A percentile compares a stretch with the other conserved stretches of the same genome.
These are phyloP conservation scores for Backusella sp. DNA, from an alignment of 192 early-diverging fungal species.

Conservation along the genomic window DNA sequence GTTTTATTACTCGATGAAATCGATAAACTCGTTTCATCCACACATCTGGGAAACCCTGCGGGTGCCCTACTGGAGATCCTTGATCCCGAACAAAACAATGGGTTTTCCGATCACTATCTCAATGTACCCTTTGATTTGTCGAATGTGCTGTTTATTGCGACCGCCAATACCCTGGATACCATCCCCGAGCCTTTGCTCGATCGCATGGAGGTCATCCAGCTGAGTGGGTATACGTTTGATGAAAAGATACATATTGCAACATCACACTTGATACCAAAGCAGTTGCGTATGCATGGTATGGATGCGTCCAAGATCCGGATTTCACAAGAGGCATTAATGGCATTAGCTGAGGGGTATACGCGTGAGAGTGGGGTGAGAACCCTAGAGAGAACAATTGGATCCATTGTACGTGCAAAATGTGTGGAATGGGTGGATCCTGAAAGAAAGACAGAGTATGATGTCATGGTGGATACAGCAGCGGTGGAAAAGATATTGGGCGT, in stretches of 20 bases:
- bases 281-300: constrained; percentile 66
- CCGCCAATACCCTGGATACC: constrained; percentile 74
- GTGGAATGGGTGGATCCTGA: constrained; percentile 49
- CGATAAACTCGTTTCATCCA: constrained; percentile 72
- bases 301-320: constrained; percentile 42
- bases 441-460: constrained; percentile 36
- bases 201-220: constrained; percentile 79
- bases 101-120: constrained; percentile 81
- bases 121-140: constrained; percentile 65
- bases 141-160: constrained; percentile 80
- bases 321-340: constrained; percentile 50
- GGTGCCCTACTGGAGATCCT: constrained; percentile 81
- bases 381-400: constrained; percentile 70
- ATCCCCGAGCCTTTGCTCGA: constrained; percentile 79
- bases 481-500: constrained; percentile 69
- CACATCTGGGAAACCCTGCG: constrained; percentile 69
- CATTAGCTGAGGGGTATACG: constrained; percentile 71
- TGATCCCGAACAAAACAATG: constrained; percentile 84
- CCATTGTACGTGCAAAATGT: constrained; percentile 66
- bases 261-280: constrained; percentile 75
- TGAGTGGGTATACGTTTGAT: constrained; percentile 81
- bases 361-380: constrained; percentile 80
- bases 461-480: constrained; percentile 41
- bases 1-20: constrained; percentile 61
- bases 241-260: constrained; percentile 82